These are phyloP conservation scores for Lichtheimia ornata DNA, from an alignment of 371 early-diverging fungal species.

Conservation along the genomic window DNA sequence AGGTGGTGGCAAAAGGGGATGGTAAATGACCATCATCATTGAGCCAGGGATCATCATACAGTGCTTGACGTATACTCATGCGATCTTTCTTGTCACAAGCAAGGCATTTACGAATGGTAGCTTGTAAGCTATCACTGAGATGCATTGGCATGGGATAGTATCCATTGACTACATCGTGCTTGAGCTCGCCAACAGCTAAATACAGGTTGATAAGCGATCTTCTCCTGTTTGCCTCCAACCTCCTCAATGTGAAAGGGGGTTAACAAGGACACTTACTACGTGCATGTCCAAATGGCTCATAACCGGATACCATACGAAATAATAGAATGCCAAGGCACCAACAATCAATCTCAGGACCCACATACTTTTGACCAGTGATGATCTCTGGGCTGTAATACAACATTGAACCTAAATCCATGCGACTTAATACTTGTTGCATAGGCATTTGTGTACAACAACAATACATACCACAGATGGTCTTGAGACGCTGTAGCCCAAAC, in stretches of 20 bases:
- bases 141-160: constrained; percentile 53
- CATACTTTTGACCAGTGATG: constrained; percentile 56
- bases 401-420: constrained; percentile 41
- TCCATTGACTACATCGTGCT: constrained; percentile 64
- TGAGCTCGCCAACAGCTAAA: constrained; percentile 64
- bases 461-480: constrained; percentile 73
- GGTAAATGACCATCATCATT: constrained; percentile 28
- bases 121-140: constrained; percentile 47
- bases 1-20: constrained; percentile 25
- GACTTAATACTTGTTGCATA: background rate
- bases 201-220: background rate
- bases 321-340: constrained; percentile 87
- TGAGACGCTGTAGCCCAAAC: constrained; percentile 63
- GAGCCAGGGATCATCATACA: constrained; percentile 59
- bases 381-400: constrained; percentile 70
- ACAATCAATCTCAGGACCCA: constrained; percentile 66
- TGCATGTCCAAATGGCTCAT: constrained; percentile 77
- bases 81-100: constrained; percentile 47
- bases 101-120: constrained; percentile 55
- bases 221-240: background rate
- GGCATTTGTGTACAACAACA: no score
- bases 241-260: constrained; percentile 7
- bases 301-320: constrained; percentile 86
- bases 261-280: constrained; percentile 34
- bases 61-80: constrained; percentile 39